Percentiles rank a stretch among this genome's conserved stretches.
phyloP scores from a whole-genome alignment of 225 moss, liverwort and hornwort species.

The Pseudisothecium myosuroides region DNA sequence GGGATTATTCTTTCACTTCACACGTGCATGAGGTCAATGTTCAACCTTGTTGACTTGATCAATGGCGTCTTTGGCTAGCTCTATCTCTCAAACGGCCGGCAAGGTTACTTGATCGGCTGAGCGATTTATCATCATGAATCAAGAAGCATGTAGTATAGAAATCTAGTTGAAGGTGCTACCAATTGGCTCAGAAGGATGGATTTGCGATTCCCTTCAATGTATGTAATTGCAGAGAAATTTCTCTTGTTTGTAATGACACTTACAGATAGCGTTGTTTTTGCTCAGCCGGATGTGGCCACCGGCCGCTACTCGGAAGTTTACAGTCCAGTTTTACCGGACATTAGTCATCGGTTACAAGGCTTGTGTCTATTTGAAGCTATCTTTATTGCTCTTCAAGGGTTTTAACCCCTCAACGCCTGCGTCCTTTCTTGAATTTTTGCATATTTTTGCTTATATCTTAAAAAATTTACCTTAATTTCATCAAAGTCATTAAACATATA shows the following conservation, averaged over 20 bases:
- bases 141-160: conserved; percentile 23
- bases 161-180: neutral
- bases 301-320: neutral
- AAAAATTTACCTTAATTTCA: neutral
- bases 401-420: neutral
- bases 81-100: neutral
- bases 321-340: neutral
- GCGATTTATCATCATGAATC: conserved; percentile 42
- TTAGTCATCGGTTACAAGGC: neutral
- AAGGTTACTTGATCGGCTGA: neutral
- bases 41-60: neutral
- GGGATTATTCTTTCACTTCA: neutral
- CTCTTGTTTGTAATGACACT: conserved; percentile 5
- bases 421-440: neutral
- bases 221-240: conserved; percentile 6
- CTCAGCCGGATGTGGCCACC: neutral
- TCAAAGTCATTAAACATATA: too few species aligned
- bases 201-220: conserved; percentile 6
- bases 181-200: neutral
- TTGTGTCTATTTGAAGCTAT: neutral
- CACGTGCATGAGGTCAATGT: neutral
- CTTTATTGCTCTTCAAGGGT: neutral
- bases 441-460: too few species aligned
- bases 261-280: neutral
- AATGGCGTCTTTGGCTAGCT: neutral